Percentiles rank a stretch among this genome's conserved stretches.
phyloP scores from a whole-genome alignment of 768 basidiomycete species.

The Psilocybe subaeruginosa region DNA sequence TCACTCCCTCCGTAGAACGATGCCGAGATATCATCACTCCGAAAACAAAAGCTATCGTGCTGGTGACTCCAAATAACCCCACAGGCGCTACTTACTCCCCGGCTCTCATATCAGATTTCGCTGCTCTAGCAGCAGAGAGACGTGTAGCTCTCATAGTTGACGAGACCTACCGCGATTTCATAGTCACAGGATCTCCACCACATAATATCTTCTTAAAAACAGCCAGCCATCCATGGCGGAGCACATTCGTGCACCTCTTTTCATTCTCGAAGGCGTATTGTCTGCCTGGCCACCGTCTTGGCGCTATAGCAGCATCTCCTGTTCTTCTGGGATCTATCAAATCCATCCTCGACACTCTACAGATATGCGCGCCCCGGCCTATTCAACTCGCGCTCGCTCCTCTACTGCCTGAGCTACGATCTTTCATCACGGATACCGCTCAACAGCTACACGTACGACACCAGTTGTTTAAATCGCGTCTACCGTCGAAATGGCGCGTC shows the following conservation, averaged over 20 bases:
- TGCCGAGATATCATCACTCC: slow-evolving; percentile 56
- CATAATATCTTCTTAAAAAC: slow-evolving; percentile 54
- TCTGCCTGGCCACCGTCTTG: slow-evolving; percentile 83
- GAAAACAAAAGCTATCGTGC: slow-evolving; percentile 68
- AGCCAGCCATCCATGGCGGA: slow-evolving; percentile 57
- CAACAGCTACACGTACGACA: slow-evolving; percentile 54
- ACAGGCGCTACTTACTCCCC: slow-evolving; percentile 75
- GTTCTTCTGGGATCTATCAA: slow-evolving; percentile 48
- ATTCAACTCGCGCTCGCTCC: slow-evolving; percentile 68
- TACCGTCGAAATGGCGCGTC: slow-evolving; percentile 63
- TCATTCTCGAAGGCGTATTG: slow-evolving; percentile 84
- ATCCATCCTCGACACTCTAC: slow-evolving; percentile 73
- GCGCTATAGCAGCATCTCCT: slow-evolving; percentile 67
- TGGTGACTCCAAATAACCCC: slow-evolving; percentile 83
- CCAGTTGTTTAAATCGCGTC: slow-evolving; percentile 48
- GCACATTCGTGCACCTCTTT: slow-evolving; percentile 67
- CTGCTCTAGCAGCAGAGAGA: slow-evolving; percentile 53
- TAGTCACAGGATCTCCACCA: slow-evolving; percentile 49
- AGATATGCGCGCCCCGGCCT: slow-evolving; percentile 78
- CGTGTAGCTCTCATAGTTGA: slow-evolving; percentile 77
- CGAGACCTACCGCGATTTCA: slow-evolving; percentile 88
- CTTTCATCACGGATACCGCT: slow-evolving; percentile 56
- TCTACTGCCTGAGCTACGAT: slow-evolving; percentile 54
- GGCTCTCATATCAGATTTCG: slow-evolving; percentile 58
- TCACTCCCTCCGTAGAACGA: slow-evolving; percentile 57